A percentile compares a stretch with the other conserved stretches of the same genome.
Evolutionary conservation across 306 rosid species (phyloP).

Genomic region (Potentilla sterilis): DNA sequence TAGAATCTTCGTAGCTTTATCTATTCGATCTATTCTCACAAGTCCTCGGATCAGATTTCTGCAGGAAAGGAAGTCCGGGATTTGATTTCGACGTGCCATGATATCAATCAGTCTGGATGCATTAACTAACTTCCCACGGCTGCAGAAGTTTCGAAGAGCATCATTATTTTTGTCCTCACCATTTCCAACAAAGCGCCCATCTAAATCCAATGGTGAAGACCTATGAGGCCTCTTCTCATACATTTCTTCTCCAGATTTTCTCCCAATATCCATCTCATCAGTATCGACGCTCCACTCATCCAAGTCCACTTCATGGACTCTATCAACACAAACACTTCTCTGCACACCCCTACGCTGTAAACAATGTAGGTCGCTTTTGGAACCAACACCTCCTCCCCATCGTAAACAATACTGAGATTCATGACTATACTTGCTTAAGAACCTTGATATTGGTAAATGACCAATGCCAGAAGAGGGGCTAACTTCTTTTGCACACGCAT

Average conservation of each 20-base stretch:
- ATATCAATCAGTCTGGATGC: slow-evolving; percentile 67
- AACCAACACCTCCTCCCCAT: slow-evolving; percentile 35
- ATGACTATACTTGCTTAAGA: slow-evolving; percentile 18
- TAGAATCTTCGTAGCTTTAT: slow-evolving; percentile 54
- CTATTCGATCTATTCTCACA: slow-evolving; percentile 39
- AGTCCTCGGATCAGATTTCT: slow-evolving; percentile 71
- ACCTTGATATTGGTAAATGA: slow-evolving; percentile 26
- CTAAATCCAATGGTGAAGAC: slow-evolving; percentile 36
- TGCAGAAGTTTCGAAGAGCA: slow-evolving; percentile 59
- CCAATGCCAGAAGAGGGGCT: slow-evolving; percentile 30
- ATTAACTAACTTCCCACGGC: slow-evolving; percentile 47
- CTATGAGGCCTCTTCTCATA: slow-evolving; percentile 31
- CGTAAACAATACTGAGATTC: slow-evolving; percentile 27
- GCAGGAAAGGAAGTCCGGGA: slow-evolving; percentile 71
- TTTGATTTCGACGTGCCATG: slow-evolving; percentile 73
- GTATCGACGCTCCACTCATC: slow-evolving; percentile 36
- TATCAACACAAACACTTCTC: slow-evolving; percentile 48
- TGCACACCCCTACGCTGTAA: slow-evolving; percentile 39
- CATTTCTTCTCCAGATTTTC: slow-evolving; percentile 32
- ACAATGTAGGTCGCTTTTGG: slow-evolving; percentile 16
- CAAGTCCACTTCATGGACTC: slow-evolving; percentile 43
- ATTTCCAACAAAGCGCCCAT: slow-evolving; percentile 55
- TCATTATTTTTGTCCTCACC: slow-evolving; percentile 54
- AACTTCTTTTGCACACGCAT: slow-evolving; percentile 37
- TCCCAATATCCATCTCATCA: slow-evolving; percentile 21